Base-by-base conservation (phyloP, 2,329 filamentous ascomycete species). In the Ophiosphaerella korrae region DNA sequence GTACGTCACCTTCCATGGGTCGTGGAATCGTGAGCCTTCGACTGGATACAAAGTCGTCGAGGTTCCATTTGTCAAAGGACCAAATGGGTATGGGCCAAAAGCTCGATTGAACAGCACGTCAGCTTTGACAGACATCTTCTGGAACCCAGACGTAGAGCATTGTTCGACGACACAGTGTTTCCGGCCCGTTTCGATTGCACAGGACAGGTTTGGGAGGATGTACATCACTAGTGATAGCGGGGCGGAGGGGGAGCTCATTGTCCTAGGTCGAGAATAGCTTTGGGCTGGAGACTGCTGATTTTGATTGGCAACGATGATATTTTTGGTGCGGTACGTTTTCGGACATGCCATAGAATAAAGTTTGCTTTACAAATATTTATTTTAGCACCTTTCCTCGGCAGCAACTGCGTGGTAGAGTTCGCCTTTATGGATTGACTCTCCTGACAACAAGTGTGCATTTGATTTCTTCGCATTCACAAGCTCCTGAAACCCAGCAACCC, bases 81-180 rank as follows among this genome's bases (percentile, higher is more conserved):
- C 43, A 1, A 47, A 31, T 7, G 57, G 56, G 11, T 67, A 58
- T 47, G 47, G 24, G 5, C 62, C 62, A 1, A 50, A 39, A 35
- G 48, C 41, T 9, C 8, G 29, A 9, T 12, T 55, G 34, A 58
- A 57, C 13, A 58, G 55, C 34, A 52, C 37, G 3, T 40, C 41
- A 12, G 55, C 48, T 4, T 68, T 62, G 48, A 60, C 24, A 6
- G 62, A 70, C 31, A 54, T 71, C 3, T 56, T 70, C 8, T 69
- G 57, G 58, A 65, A 56, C 35, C 50, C 52, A 21, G 44, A 64
- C 18, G 60, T 53, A 3, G 63, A 56, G 13, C 48, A 60, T 24
- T 71, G 67, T 50, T 64, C 62, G 1, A 66, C 60, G 24, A 66
- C 63, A 42, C 55, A 60, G 41, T 70, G 67, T 44, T 71, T 71